Percentiles rank a stretch among this genome's conserved stretches.
phyloP scores from a whole-genome alignment of 805 yeast genomes.

The Metahyphopichia silvanorum region DNA sequence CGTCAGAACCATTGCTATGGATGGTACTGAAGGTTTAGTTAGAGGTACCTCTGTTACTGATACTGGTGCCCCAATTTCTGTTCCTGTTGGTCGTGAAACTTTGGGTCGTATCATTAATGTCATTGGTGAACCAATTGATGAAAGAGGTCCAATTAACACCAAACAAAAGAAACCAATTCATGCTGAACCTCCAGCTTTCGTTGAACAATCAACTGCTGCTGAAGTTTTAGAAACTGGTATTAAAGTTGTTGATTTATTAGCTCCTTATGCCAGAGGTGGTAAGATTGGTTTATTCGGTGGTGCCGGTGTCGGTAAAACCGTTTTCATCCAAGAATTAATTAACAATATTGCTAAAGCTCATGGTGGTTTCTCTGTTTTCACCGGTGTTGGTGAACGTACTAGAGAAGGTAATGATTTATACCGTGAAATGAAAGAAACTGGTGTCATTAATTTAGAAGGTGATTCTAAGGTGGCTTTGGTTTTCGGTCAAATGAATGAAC shows the following conservation, averaged over 20 bases:
- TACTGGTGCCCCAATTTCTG: conserved; percentile 98
- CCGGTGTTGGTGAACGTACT: conserved; percentile 99
- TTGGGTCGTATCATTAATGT: conserved; percentile 98
- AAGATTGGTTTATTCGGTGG: conserved; percentile 99
- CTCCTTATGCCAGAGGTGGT: conserved; percentile 99
- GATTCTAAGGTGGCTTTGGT: conserved; percentile 99
- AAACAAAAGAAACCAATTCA: conserved; percentile 96
- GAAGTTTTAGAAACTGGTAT: conserved; percentile 99
- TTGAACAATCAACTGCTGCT: conserved; percentile 96
- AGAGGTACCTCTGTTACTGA: conserved; percentile 91
- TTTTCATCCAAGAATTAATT: conserved; percentile 98
- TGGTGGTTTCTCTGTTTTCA: conserved; percentile 99
- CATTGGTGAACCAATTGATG: conserved; percentile 99
- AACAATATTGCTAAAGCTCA: conserved; percentile 99
- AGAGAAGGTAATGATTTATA: conserved; percentile 99
- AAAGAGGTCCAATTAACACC: conserved; percentile 96
- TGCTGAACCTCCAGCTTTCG: conserved; percentile 95
- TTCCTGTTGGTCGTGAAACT: conserved; percentile 99
- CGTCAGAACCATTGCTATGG: conserved; percentile 99
- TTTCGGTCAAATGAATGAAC: conserved; percentile 99
- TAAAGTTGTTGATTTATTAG: conserved; percentile 98
- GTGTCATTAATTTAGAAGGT: conserved; percentile 99
- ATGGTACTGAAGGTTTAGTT: conserved; percentile 99
- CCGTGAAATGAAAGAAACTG: conserved; percentile 99
- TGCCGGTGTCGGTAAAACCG: conserved; percentile 99